These are phyloP conservation scores for Poterioochromonas sp. DNA, from an alignment of 352 stramenopile species.

Conservation along the genomic window DNA sequence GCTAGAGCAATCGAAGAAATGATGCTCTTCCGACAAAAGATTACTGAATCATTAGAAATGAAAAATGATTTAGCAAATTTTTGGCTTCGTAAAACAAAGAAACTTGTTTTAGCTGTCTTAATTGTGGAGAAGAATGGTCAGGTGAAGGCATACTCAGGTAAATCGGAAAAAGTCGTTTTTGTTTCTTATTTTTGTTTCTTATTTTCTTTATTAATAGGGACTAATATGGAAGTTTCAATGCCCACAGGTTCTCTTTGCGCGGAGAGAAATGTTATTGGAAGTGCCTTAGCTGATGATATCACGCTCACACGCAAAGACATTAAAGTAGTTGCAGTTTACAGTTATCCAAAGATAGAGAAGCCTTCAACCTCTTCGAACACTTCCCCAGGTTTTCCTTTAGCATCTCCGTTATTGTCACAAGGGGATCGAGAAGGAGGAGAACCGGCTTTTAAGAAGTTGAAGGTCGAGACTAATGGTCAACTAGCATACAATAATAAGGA, in stretches of 20 bases:
- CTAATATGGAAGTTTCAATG: conserved; percentile 89
- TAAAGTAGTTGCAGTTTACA: conserved; percentile 87
- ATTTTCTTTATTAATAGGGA: conserved; percentile 52
- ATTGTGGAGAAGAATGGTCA: conserved; percentile 74
- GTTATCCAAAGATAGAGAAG: conserved; percentile 47
- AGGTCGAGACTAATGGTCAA: background rate
- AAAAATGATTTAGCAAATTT: conserved; percentile 82
- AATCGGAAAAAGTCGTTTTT: too few relatives aligned
- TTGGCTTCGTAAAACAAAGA: conserved; percentile 95
- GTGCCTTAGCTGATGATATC: conserved; percentile 82
- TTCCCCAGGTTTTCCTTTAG: background rate
- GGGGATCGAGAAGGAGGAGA: background rate
- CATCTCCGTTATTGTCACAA: background rate
- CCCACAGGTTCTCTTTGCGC: conserved; percentile 79
- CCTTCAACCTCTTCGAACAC: background rate
- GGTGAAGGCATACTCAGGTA: conserved; percentile 47
- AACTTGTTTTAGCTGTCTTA: conserved; percentile 92
- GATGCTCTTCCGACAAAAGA: conserved; percentile 27
- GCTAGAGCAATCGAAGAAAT: conserved; percentile 63
- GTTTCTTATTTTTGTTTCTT: background rate
- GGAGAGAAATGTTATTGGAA: conserved; percentile 95
- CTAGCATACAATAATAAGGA: background rate
- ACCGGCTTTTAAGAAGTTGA: background rate
- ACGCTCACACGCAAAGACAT: conserved; percentile 77
- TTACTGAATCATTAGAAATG: background rate